phyloP scores from a whole-genome alignment of 352 stramenopile species.

The Pythium monospermum region DNA sequence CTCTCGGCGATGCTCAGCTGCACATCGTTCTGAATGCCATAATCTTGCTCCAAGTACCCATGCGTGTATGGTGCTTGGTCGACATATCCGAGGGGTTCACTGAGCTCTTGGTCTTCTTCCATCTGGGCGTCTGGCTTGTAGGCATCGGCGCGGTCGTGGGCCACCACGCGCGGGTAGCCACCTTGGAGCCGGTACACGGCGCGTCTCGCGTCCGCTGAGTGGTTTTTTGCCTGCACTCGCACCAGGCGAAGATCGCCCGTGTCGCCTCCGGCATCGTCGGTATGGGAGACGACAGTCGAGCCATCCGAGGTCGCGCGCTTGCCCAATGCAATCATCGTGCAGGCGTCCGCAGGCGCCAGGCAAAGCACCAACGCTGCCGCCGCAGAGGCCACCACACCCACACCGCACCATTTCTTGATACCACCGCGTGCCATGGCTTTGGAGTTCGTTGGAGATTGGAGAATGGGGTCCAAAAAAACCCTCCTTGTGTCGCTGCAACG shows the following conservation, averaged over 20 bases:
- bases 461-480: no score
- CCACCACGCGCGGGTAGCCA: constrained; percentile 65
- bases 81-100: constrained; percentile 71
- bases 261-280: constrained; percentile 56
- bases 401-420: background rate
- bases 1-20: constrained; percentile 91
- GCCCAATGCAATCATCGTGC: constrained; percentile 88
- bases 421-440: no score
- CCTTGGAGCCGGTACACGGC: constrained; percentile 58
- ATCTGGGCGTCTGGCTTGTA: constrained; percentile 34
- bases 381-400: background rate
- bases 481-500: no score
- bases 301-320: constrained; percentile 72
- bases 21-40: constrained; percentile 93
- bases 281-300: constrained; percentile 84
- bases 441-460: no score
- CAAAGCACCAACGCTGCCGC: background rate
- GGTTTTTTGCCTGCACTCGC: constrained; percentile 79
- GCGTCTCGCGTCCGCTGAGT: constrained; percentile 27
- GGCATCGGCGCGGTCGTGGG: constrained; percentile 53
- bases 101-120: constrained; percentile 23
- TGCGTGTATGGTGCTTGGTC: constrained; percentile 88
- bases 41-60: constrained; percentile 90
- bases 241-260: constrained; percentile 88
- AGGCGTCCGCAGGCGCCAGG: constrained; percentile 19